phyloP scores from a whole-genome alignment of 495 filamentous ascomycete genomes.

The Emericellopsis terricola region DNA sequence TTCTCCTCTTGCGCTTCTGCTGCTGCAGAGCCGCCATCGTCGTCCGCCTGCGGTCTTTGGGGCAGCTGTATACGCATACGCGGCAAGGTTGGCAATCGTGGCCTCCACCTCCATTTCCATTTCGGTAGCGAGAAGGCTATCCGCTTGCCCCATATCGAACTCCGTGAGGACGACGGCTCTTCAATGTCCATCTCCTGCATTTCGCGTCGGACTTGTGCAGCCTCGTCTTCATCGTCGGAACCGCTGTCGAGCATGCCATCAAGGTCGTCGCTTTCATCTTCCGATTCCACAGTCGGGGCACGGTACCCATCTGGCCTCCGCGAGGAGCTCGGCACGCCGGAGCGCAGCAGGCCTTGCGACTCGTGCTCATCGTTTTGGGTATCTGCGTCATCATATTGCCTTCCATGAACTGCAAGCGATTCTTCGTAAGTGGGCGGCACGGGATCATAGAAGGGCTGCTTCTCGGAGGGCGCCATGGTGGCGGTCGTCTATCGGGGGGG shows the following conservation, averaged over 20 bases:
- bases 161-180: slow-evolving; percentile 35
- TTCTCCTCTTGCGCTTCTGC: not conserved
- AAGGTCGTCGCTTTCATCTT: slow-evolving; percentile 20
- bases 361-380: slow-evolving; percentile 18
- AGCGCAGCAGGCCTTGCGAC: slow-evolving; percentile 41
- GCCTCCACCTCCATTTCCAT: slow-evolving; percentile 26
- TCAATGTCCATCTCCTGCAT: slow-evolving; percentile 83
- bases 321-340: slow-evolving; percentile 12
- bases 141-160: slow-evolving; percentile 30
- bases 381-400: slow-evolving; percentile 12
- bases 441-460: slow-evolving; percentile 33
- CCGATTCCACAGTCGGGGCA: slow-evolving; percentile 55
- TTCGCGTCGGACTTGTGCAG: slow-evolving; percentile 50
- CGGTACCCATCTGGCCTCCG: slow-evolving; percentile 38
- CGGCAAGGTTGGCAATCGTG: slow-evolving; percentile 21
- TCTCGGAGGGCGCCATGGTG: slow-evolving; percentile 24
- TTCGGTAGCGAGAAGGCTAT: slow-evolving; percentile 27
- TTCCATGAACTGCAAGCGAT: slow-evolving; percentile 38
- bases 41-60: slow-evolving; percentile 3
- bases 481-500: slow-evolving; percentile 1
- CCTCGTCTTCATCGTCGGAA: slow-evolving; percentile 19
- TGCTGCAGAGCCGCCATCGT: slow-evolving; percentile 3
- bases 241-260: slow-evolving; percentile 18
- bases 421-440: slow-evolving; percentile 82
- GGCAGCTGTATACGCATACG: slow-evolving; percentile 21